These are phyloP conservation scores for Rhodotorula sp. DNA, from an alignment of 1,284 basidiomycete genomes.

Conservation along the genomic window DNA sequence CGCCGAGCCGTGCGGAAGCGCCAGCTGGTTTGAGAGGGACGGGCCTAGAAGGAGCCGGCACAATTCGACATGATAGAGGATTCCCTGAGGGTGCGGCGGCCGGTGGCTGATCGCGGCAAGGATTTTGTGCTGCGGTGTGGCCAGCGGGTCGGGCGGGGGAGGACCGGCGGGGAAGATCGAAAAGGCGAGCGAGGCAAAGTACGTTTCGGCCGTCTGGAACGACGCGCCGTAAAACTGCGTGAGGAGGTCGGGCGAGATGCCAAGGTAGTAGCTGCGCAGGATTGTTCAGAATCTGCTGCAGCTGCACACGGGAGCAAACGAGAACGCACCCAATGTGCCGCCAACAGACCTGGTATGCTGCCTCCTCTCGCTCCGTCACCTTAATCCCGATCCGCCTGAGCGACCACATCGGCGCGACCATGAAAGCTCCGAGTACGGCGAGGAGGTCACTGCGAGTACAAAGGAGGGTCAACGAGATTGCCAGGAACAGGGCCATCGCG, in stretches of 20 bases:
- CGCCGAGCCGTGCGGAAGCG: conserved; percentile 28
- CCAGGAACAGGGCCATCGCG: too few species aligned
- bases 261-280: conserved; percentile 40
- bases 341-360: conserved; percentile 41
- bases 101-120: conserved; percentile 36
- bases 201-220: conserved; percentile 28
- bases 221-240: conserved; percentile 24
- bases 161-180: conserved; percentile 32
- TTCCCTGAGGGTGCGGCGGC: conserved; percentile 28
- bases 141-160: conserved; percentile 23
- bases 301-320: too few species aligned
- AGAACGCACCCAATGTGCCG: conserved; percentile 39
- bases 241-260: conserved; percentile 39
- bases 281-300: neutral
- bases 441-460: conserved; percentile 24
- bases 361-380: conserved; percentile 30
- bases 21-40: conserved; percentile 39
- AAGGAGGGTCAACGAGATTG: too few species aligned
- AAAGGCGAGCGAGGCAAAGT: conserved; percentile 44
- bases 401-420: conserved; percentile 45
- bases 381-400: conserved; percentile 31
- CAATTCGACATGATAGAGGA: conserved; percentile 37
- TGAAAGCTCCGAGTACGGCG: conserved; percentile 43
- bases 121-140: conserved; percentile 43
- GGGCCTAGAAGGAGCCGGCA: conserved; percentile 38